Percentiles rank a stretch among this genome's conserved stretches.
Conservation (phyloP, 345 rosid species). For the Eucalyptus pauciflora region DNA sequence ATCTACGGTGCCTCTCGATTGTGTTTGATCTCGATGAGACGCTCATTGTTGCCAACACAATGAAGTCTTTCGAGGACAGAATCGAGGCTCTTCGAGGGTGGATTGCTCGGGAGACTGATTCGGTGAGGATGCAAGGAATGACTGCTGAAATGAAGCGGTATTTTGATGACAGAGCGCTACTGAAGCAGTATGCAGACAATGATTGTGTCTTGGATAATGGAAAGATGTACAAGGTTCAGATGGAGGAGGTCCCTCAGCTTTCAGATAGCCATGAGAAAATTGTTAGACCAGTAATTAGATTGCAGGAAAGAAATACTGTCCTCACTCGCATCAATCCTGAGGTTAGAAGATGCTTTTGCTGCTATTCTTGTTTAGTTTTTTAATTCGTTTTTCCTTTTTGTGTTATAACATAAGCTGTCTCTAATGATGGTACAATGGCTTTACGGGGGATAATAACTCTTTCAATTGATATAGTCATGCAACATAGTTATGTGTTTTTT, state of each 20-base stretch:
- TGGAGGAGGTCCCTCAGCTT: constrained; percentile 60
- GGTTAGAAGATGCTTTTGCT: constrained; percentile 24
- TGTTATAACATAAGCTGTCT: background rate
- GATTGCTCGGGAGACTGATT: constrained; percentile 76
- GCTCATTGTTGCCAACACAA: constrained; percentile 86
- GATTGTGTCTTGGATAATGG: constrained; percentile 68
- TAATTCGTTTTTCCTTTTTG: background rate
- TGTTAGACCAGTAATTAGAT: constrained; percentile 75
- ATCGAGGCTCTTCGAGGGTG: constrained; percentile 68
- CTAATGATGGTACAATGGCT: background rate
- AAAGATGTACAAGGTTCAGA: constrained; percentile 55
- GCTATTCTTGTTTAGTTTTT: background rate
- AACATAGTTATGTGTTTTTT: background rate
- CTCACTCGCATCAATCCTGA: constrained; percentile 97
- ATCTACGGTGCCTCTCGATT: constrained; percentile 75
- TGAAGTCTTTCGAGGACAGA: constrained; percentile 93
- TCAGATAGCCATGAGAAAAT: constrained; percentile 60
- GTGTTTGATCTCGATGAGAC: constrained; percentile 98
- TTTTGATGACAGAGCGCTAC: constrained; percentile 58
- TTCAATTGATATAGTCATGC: background rate
- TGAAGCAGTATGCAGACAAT: constrained; percentile 78
- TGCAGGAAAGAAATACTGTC: constrained; percentile 68
- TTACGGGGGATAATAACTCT: background rate
- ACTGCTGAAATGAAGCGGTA: constrained; percentile 64
- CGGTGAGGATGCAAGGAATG: constrained; percentile 57